Evolutionary conservation across 257 asterid genomes (phyloP).

Genomic region (Solanum tarapatanum): DNA sequence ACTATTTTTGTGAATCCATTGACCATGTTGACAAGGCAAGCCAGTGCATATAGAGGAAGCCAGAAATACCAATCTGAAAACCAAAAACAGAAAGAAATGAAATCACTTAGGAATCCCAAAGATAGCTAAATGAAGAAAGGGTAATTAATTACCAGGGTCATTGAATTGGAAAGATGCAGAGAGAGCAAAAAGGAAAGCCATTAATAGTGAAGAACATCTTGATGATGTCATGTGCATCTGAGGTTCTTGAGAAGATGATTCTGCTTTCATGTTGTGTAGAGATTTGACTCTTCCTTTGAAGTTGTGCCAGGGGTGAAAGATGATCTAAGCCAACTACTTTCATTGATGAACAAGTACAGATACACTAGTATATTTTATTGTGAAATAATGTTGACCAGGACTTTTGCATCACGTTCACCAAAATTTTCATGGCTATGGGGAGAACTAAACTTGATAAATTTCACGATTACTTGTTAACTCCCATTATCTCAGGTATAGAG

Average conservation of each 20-base stretch:
- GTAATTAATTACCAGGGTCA: conserved; percentile 14
- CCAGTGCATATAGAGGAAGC: conserved; percentile 26
- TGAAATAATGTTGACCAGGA: background rate
- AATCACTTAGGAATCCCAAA: background rate
- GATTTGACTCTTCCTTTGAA: background rate
- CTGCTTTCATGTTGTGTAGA: background rate
- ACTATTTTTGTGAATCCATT: conserved; percentile 8
- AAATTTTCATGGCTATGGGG: background rate
- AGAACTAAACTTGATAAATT: background rate
- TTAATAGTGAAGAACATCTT: conserved; percentile 11
- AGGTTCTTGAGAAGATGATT: background rate
- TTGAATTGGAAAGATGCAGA: conserved; percentile 27
- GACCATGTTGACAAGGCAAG: conserved; percentile 20
- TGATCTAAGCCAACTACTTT: background rate
- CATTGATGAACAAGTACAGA: background rate
- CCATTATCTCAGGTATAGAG: background rate
- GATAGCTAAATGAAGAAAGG: background rate
- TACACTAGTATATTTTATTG: background rate
- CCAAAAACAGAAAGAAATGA: background rate
- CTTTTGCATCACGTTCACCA: background rate
- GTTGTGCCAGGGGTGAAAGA: background rate
- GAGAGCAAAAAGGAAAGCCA: conserved; percentile 27
- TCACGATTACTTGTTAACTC: background rate
- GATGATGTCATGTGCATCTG: background rate
- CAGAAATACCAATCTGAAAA: conserved; percentile 32